Conservation (phyloP, 2,329 filamentous ascomycete genomes). For the Ophiostoma piceae region DNA sequence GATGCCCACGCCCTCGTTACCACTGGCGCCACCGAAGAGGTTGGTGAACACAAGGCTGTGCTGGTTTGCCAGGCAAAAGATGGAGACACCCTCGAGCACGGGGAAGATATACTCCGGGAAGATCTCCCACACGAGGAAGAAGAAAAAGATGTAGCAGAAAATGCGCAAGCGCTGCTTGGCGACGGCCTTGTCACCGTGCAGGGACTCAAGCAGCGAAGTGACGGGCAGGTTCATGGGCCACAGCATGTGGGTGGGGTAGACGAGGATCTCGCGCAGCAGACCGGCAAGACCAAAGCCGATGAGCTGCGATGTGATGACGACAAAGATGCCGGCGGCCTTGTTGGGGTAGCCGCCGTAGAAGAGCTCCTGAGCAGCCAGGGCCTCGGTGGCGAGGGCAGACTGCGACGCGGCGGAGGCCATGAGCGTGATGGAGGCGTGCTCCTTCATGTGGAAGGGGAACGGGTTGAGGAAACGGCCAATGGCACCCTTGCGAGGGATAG, state of each 20-base stretch:
- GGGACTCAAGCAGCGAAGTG: slow-evolving; percentile 29
- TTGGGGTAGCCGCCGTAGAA: slow-evolving; percentile 42
- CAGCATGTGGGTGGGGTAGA: slow-evolving; percentile 47
- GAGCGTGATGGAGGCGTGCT: slow-evolving; percentile 28
- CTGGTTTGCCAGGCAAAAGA: slow-evolving; percentile 29
- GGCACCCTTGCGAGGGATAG: slow-evolving; percentile 29
- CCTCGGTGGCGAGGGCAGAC: slow-evolving; percentile 34
- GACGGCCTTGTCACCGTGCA: slow-evolving; percentile 31
- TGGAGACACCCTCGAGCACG: slow-evolving; percentile 26
- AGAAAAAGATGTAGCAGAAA: slow-evolving; percentile 39
- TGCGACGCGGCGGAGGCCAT: slow-evolving; percentile 28
- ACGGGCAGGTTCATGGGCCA: slow-evolving; percentile 37
- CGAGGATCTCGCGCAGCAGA: slow-evolving; percentile 41
- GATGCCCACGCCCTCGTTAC: slow-evolving; percentile 43
- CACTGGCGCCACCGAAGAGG: slow-evolving; percentile 39
- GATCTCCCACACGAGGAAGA: slow-evolving; percentile 44
- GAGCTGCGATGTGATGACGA: slow-evolving; percentile 44
- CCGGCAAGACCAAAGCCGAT: slow-evolving; percentile 48
- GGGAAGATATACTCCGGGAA: slow-evolving; percentile 36
- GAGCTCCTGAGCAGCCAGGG: slow-evolving; percentile 43
- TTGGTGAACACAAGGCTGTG: slow-evolving; percentile 35
- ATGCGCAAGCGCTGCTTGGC: slow-evolving; percentile 38
- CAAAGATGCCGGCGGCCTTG: slow-evolving; percentile 40
- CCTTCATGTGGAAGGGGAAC: slow-evolving; percentile 30
- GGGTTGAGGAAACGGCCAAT: slow-evolving; percentile 34